phyloP scores from a whole-genome alignment of 2,329 filamentous ascomycete genomes.

The Penicillium sp. region DNA sequence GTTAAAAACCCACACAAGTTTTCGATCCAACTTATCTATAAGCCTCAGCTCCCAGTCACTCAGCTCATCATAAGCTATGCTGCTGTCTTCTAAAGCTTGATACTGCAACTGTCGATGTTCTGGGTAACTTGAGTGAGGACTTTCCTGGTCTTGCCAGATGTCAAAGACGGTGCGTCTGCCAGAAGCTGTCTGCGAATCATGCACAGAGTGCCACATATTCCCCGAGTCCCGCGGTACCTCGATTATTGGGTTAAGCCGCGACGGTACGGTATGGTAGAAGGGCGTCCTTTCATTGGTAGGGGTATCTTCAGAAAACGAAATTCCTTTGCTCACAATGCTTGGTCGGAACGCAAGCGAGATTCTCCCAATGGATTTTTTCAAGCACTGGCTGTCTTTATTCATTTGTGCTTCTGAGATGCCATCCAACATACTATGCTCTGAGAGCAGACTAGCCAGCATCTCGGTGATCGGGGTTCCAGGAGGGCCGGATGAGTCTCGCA shows the following conservation, averaged over 20 bases:
- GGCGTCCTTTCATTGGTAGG: neutral
- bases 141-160: neutral
- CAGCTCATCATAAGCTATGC: conserved; percentile 13
- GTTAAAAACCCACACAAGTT: conserved; percentile 38
- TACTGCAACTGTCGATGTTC: neutral
- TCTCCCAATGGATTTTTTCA: neutral
- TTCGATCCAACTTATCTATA: conserved; percentile 36
- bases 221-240: neutral
- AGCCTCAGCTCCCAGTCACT: conserved; percentile 39
- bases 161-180: neutral
- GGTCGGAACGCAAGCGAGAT: neutral
- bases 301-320: neutral
- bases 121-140: neutral
- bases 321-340: neutral
- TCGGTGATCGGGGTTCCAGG: conserved; percentile 39
- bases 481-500: conserved; percentile 27
- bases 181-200: neutral
- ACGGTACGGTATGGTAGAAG: neutral
- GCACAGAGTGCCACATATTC: conserved; percentile 1
- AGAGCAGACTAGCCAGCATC: conserved; percentile 22
- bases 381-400: neutral
- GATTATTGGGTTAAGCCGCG: neutral
- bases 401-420: neutral
- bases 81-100: neutral
- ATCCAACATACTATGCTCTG: conserved; percentile 7